phyloP scores from a whole-genome alignment of 495 filamentous ascomycete species.

The Penicillium bovifimosum region DNA sequence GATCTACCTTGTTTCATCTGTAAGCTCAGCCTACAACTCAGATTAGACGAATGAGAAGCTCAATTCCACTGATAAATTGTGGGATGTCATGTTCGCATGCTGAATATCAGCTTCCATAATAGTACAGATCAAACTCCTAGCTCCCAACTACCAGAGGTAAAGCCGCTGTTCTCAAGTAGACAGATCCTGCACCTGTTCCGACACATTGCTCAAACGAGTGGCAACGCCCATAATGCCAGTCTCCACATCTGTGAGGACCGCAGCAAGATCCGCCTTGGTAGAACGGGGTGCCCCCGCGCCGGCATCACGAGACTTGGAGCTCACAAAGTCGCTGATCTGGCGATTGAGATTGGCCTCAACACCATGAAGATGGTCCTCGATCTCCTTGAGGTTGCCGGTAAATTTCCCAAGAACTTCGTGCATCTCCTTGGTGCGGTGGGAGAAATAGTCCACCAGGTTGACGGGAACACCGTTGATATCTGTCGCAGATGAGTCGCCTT shows the following conservation, averaged over 20 bases:
- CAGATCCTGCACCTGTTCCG: conserved; percentile 65
- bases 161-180: conserved; percentile 49
- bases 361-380: conserved; percentile 73
- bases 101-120: conserved; percentile 5
- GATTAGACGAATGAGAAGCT: background rate
- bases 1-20: background rate
- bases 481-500: conserved; percentile 47
- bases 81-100: conserved; percentile 6
- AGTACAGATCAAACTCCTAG: conserved; percentile 1
- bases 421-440: conserved; percentile 66
- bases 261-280: conserved; percentile 54
- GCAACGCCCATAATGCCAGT: conserved; percentile 72
- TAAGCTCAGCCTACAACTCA: background rate
- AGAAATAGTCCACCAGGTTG: conserved; percentile 73
- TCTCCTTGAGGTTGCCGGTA: conserved; percentile 65
- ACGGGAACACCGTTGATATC: conserved; percentile 40
- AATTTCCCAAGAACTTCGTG: conserved; percentile 58
- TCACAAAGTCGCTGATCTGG: conserved; percentile 63
- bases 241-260: conserved; percentile 71
- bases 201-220: conserved; percentile 57
- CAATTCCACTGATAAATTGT: background rate
- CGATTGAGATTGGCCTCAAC: conserved; percentile 65
- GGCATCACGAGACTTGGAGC: conserved; percentile 48
- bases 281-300: conserved; percentile 38
- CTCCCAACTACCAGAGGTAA: conserved; percentile 8